Evolutionary conservation across 257 asterid genomes (phyloP).

Genomic region (Ophiorrhiza pumila): DNA sequence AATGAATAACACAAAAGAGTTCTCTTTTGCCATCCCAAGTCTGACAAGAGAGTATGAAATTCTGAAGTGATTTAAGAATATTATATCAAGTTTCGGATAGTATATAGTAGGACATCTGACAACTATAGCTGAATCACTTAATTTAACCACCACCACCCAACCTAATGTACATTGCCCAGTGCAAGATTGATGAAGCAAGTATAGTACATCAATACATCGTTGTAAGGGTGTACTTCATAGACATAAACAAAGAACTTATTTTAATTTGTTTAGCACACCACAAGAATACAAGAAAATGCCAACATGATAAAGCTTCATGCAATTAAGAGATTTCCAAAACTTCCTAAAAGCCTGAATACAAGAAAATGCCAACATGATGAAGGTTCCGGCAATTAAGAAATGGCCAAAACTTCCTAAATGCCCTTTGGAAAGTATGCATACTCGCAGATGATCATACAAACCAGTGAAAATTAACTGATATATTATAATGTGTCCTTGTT

Average conservation of each 20-base stretch:
- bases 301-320: too few species aligned
- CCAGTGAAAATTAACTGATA: too few species aligned
- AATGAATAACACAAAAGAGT: background rate
- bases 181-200: background rate
- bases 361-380: too few species aligned
- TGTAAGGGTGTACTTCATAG: too few species aligned
- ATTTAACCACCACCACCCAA: background rate
- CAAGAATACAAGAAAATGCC: background rate
- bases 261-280: background rate
- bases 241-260: too few species aligned
- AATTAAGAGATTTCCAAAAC: too few species aligned
- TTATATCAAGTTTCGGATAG: background rate
- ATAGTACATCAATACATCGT: background rate
- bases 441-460: background rate
- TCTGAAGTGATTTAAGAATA: background rate
- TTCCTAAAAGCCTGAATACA: too few species aligned
- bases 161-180: background rate
- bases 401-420: background rate
- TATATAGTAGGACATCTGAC: background rate
- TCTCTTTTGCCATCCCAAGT: background rate
- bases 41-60: background rate
- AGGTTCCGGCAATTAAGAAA: too few species aligned
- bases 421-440: background rate
- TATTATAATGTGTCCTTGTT: background rate
- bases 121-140: background rate